phyloP scores from a whole-genome alignment of 768 basidiomycete species.

The Auriscalpium vulgare region DNA sequence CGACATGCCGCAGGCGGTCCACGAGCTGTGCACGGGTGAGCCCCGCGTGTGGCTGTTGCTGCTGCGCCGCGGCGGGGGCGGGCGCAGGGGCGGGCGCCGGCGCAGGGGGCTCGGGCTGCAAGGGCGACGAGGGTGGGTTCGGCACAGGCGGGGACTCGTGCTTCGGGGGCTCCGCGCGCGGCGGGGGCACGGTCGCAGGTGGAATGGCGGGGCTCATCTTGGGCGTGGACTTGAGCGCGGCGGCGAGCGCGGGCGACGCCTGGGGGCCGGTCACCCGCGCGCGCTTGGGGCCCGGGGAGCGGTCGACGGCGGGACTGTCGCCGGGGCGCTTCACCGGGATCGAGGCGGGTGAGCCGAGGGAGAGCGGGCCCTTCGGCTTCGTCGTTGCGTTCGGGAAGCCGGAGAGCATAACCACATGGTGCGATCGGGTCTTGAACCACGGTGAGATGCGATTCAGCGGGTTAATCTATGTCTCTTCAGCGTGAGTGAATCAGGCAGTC shows the following conservation, averaged over 20 bases:
- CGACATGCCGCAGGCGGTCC: neutral
- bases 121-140: neutral
- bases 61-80: neutral
- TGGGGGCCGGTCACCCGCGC: constrained; percentile 6
- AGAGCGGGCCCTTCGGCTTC: too few relatives aligned
- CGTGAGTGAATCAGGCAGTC: constrained; percentile 1
- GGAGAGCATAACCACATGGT: constrained; percentile 10
- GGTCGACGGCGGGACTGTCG: constrained; percentile 8
- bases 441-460: constrained; percentile 1
- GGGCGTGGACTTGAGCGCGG: neutral
- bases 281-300: constrained; percentile 11
- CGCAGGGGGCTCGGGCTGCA: too few relatives aligned
- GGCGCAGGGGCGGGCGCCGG: neutral
- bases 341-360: neutral
- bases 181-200: neutral
- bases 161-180: neutral
- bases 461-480: constrained; percentile 3
- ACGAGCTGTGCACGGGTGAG: neutral
- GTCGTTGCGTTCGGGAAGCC: constrained; percentile 1
- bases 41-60: neutral
- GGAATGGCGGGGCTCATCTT: neutral
- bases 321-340: constrained; percentile 13
- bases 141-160: neutral
- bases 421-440: constrained; percentile 8
- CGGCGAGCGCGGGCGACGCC: constrained; percentile 6